A percentile compares a stretch with the other conserved stretches of the same genome.
These are phyloP conservation scores for Erodium chrysanthum DNA, from an alignment of 441 rosid genomes.

Conservation along the genomic window DNA sequence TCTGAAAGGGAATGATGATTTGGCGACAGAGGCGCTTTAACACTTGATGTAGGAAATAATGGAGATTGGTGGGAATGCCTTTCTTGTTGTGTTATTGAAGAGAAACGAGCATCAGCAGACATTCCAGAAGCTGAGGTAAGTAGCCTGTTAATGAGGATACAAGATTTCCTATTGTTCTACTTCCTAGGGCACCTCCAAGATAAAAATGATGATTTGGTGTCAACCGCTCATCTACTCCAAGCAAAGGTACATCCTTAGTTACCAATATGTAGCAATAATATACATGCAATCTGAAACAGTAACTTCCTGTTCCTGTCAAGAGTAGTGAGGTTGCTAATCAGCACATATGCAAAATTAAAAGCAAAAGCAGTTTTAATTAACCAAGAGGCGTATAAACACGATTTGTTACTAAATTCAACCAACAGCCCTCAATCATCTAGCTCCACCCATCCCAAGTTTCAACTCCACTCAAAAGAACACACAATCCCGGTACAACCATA, in stretches of 20 bases:
- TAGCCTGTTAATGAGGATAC: slow-evolving; percentile 23
- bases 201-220: no score
- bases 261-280: background rate
- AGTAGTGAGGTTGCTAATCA: no score
- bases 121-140: slow-evolving; percentile 31
- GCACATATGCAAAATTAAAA: background rate
- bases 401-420: no score
- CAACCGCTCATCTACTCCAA: slow-evolving; percentile 8
- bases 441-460: no score
- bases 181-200: slow-evolving; percentile 31
- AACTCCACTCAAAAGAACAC: no score
- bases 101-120: slow-evolving; percentile 24
- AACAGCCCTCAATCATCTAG: no score
- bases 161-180: slow-evolving; percentile 35
- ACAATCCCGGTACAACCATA: no score
- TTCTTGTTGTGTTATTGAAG: slow-evolving; percentile 25
- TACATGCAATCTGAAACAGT: background rate
- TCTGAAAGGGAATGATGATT: slow-evolving; percentile 20
- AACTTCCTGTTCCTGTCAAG: no score
- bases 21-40: slow-evolving; percentile 23
- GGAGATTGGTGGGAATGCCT: slow-evolving; percentile 32
- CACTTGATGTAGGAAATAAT: slow-evolving; percentile 34
- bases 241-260: background rate
- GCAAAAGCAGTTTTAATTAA: no score
- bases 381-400: no score